Evolutionary conservation across 495 filamentous ascomycete genomes (phyloP).

Genomic region (Talaromyces thailandensis): DNA sequence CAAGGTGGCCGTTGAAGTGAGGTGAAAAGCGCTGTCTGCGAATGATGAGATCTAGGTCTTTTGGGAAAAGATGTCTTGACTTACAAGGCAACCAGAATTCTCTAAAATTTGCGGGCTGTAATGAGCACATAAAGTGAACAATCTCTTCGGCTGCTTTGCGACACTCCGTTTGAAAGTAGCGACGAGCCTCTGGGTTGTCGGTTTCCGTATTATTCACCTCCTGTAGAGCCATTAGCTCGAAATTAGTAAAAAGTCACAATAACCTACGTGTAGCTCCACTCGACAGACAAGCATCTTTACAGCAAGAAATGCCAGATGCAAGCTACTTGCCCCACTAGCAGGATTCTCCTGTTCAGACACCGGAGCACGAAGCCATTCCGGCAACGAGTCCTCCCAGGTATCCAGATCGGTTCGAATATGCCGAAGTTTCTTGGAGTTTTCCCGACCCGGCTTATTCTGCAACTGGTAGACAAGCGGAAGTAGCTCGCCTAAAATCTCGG

Average conservation of each 20-base stretch:
- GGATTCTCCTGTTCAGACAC: conserved; percentile 19
- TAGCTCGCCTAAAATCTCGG: conserved; percentile 42
- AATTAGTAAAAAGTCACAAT: neutral
- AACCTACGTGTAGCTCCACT: conserved; percentile 39
- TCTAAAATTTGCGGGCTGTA: conserved; percentile 33
- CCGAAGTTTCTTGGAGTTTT: conserved; percentile 30
- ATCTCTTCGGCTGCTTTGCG: conserved; percentile 43
- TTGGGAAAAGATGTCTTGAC: conserved; percentile 1
- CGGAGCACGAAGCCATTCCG: conserved; percentile 31
- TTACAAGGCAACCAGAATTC: conserved; percentile 43
- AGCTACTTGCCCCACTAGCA: conserved; percentile 36
- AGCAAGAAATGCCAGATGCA: conserved; percentile 42
- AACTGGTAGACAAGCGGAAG: conserved; percentile 42
- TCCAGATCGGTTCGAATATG: conserved; percentile 38
- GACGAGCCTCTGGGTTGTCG: conserved; percentile 34
- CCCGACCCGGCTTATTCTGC: conserved; percentile 29
- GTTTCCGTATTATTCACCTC: conserved; percentile 36
- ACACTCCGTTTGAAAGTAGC: conserved; percentile 41
- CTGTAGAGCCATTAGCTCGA: conserved; percentile 13
- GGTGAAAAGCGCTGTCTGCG: conserved; percentile 39
- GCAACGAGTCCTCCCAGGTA: conserved; percentile 37
- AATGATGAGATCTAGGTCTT: conserved; percentile 9
- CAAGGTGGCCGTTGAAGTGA: conserved; percentile 39
- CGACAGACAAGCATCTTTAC: conserved; percentile 43
- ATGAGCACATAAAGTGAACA: conserved; percentile 39